A percentile compares a stretch with the other conserved stretches of the same genome.
Evolutionary conservation across 345 rosid genomes (phyloP).

Genomic region (Hibiscus tridactylites): DNA sequence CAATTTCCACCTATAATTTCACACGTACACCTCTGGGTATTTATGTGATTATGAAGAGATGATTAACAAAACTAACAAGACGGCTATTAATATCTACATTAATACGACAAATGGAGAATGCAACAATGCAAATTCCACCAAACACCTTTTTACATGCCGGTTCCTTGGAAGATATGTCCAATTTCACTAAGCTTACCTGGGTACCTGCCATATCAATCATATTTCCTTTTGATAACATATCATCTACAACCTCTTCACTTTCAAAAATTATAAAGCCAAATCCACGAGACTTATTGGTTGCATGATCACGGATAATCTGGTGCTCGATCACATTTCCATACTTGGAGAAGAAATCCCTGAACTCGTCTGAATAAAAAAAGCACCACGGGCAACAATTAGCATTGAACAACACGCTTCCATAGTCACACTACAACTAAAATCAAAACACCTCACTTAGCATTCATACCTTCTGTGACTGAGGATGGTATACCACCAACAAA

Average conservation of each 20-base stretch:
- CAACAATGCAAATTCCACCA: neutral
- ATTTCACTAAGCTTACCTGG: conserved; percentile 59
- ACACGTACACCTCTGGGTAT: neutral
- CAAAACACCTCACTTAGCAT: neutral
- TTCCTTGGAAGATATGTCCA: conserved; percentile 10
- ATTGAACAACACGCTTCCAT: neutral
- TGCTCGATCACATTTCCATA: conserved; percentile 71
- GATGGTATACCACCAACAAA: conserved; percentile 93
- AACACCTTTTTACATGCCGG: conserved; percentile 16
- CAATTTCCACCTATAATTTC: conserved; percentile 24
- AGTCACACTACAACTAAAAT: neutral
- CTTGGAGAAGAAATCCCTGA: conserved; percentile 69
- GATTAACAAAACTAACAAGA: neutral
- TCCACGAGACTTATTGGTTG: conserved; percentile 78
- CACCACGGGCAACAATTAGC: conserved; percentile 21
- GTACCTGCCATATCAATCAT: conserved; percentile 93
- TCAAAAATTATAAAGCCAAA: conserved; percentile 15
- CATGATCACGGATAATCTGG: conserved; percentile 89
- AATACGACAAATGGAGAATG: neutral
- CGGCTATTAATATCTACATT: neutral
- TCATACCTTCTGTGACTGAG: conserved; percentile 59
- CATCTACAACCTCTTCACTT: conserved; percentile 1
- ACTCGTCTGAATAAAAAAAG: conserved; percentile 50
- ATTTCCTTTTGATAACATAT: conserved; percentile 47
- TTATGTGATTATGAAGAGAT: neutral